Evolutionary conservation across 2,329 filamentous ascomycete genomes (phyloP).

Genomic region (Xylariaceae sp.): DNA sequence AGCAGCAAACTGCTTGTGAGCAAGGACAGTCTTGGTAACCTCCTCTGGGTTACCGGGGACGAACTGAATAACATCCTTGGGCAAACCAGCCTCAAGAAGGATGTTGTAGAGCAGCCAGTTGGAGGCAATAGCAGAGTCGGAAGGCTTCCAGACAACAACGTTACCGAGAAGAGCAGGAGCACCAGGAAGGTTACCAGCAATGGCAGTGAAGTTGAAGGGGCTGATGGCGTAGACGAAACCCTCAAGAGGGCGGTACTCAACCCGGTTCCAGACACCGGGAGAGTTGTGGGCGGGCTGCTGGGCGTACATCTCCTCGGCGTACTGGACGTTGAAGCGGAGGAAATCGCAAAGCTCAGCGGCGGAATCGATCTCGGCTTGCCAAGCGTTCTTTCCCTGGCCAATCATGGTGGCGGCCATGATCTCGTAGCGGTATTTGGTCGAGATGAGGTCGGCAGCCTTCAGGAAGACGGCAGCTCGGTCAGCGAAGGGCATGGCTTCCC

Average conservation of each 20-base stretch:
- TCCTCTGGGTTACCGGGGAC: slow-evolving; percentile 82
- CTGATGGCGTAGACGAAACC: slow-evolving; percentile 93
- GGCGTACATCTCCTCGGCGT: slow-evolving; percentile 83
- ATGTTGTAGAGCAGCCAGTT: slow-evolving; percentile 91
- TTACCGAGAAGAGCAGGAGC: slow-evolving; percentile 87
- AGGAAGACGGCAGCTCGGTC: slow-evolving; percentile 91
- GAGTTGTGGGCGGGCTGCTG: slow-evolving; percentile 82
- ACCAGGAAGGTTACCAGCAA: slow-evolving; percentile 78
- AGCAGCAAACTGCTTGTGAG: slow-evolving; percentile 77
- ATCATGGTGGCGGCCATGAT: slow-evolving; percentile 95
- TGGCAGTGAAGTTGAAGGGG: slow-evolving; percentile 97
- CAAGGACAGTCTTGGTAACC: slow-evolving; percentile 71
- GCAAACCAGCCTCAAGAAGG: slow-evolving; percentile 83
- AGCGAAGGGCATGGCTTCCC: slow-evolving; percentile 81
- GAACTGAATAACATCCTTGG: slow-evolving; percentile 87
- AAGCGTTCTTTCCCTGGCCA: slow-evolving; percentile 96
- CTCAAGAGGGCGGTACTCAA: slow-evolving; percentile 85
- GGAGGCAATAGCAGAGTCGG: slow-evolving; percentile 78
- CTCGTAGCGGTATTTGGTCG: slow-evolving; percentile 91
- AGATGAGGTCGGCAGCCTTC: slow-evolving; percentile 87
- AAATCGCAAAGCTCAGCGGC: slow-evolving; percentile 92
- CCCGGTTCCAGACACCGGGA: slow-evolving; percentile 82
- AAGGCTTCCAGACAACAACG: slow-evolving; percentile 96
- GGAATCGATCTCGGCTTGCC: slow-evolving; percentile 98
- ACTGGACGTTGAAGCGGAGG: slow-evolving; percentile 88